These are phyloP conservation scores for Bruguiera parviflora DNA, from an alignment of 345 rosid species.

Conservation along the genomic window DNA sequence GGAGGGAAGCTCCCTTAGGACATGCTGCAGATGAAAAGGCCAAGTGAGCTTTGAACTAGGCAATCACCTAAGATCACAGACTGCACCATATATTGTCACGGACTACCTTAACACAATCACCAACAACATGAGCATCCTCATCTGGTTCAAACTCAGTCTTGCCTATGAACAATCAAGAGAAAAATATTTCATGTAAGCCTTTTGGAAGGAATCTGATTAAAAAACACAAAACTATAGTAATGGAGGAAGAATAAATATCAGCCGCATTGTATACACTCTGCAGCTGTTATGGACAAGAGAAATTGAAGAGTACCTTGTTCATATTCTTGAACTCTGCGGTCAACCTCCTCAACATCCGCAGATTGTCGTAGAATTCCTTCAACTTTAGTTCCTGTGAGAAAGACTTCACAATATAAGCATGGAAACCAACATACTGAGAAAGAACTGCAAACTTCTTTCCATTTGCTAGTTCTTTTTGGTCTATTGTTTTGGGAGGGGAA, in stretches of 20 bases:
- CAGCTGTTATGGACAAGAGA: neutral
- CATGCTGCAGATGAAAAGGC: slow-evolving; percentile 61
- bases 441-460: no score
- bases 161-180: slow-evolving; percentile 43
- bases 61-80: slow-evolving; percentile 12
- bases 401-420: slow-evolving; percentile 10
- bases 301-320: slow-evolving; percentile 65
- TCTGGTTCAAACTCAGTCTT: slow-evolving; percentile 74
- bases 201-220: neutral
- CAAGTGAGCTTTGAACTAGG: slow-evolving; percentile 21
- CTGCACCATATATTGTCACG: slow-evolving; percentile 16
- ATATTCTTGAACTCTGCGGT: slow-evolving; percentile 86
- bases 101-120: slow-evolving; percentile 93
- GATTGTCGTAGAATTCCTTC: slow-evolving; percentile 93
- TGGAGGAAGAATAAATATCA: neutral
- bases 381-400: slow-evolving; percentile 63
- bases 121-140: slow-evolving; percentile 98
- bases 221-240: slow-evolving; percentile 10
- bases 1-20: slow-evolving; percentile 93
- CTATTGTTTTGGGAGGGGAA: no score
- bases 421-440: no score
- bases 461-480: no score
- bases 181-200: slow-evolving; percentile 4
- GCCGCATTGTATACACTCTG: neutral
- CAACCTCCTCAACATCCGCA: slow-evolving; percentile 99